Evolutionary conservation across 805 yeast species (phyloP), one percentile per base, ranked within the genome.

Genomic region (Maudiozyma pseudohumilis): DNA sequence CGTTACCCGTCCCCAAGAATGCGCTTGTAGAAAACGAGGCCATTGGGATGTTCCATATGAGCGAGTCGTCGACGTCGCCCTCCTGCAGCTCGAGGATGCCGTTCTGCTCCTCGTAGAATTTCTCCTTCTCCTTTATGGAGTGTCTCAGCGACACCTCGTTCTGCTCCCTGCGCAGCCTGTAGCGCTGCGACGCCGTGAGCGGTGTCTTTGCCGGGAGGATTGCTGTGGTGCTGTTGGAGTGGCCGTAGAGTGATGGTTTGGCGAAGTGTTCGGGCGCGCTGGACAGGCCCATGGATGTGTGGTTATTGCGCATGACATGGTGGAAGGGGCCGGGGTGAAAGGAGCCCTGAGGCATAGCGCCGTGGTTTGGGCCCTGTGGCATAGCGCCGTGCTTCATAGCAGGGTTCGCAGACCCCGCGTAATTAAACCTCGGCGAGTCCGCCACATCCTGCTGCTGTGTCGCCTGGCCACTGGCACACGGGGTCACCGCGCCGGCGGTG

Each of bases 11-110:
- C 18, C n/a, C 20, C 32, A 57, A 36, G 38, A 55, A 55, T 13
- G 60, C 52, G 26, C 46, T 52, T 1, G 61, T 56, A 10, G 57
- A 52, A 15, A 50, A 44, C 5, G 63, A 53, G 2, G 78, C 70
- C 52, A 64, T 64, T 7, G 79, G 79, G 9, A 74, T 74, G 43
- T 73, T 72, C 65, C 70, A 73, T 39, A 72, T 68, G 12, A 64
- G 36, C 0, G 66, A 57, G 39, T 65, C 67, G 29, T 61, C 68
- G 19, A 64, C 58, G 21, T 66, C 67, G 24, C 46, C 49, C 24
- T 46, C 52, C 37, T 46, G 45, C 33, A 45, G 40, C 18, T 40
- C 46, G 22, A 47, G 26, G 6, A 42, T 34, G 16, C 39, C 21
- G 30, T 43, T 59, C 21, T 52, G 55, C 19, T 63, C 63, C 15